These are phyloP conservation scores for Arabis hirsuta DNA, from an alignment of 345 rosid species.

Conservation along the genomic window DNA sequence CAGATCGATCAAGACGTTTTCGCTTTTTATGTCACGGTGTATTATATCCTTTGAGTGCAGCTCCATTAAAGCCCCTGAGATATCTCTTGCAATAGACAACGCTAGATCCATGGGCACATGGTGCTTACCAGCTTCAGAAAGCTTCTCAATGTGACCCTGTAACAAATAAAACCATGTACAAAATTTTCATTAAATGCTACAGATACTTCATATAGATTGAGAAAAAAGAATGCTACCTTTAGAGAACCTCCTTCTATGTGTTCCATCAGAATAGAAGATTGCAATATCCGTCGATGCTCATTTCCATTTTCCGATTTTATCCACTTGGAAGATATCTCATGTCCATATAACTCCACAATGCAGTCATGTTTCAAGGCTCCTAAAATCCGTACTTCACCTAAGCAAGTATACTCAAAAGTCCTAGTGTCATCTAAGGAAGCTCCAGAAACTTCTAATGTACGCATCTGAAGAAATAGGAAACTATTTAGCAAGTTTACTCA, in stretches of 20 bases:
- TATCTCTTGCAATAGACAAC: constrained; percentile 70
- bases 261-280: constrained; percentile 86
- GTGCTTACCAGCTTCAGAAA: constrained; percentile 67
- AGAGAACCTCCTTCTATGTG: constrained; percentile 81
- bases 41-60: constrained; percentile 85
- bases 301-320: constrained; percentile 61
- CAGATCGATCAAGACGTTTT: constrained; percentile 84
- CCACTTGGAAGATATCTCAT: constrained; percentile 82
- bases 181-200: constrained; percentile 7
- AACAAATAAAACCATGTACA: constrained; percentile 21
- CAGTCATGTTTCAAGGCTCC: constrained; percentile 81
- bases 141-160: constrained; percentile 74
- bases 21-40: constrained; percentile 97
- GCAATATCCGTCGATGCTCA: constrained; percentile 54
- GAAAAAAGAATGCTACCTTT: constrained; percentile 53
- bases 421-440: constrained; percentile 61
- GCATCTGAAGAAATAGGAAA: constrained; percentile 56
- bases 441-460: constrained; percentile 60
- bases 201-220: neutral
- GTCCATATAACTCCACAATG: constrained; percentile 88
- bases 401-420: constrained; percentile 79
- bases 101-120: constrained; percentile 67
- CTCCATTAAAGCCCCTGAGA: constrained; percentile 78
- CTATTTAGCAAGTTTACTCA: constrained; percentile 15
- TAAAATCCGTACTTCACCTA: constrained; percentile 87